Base-by-base conservation (phyloP, 148 eudicot species). In the Tetragonia tetragonoides region DNA sequence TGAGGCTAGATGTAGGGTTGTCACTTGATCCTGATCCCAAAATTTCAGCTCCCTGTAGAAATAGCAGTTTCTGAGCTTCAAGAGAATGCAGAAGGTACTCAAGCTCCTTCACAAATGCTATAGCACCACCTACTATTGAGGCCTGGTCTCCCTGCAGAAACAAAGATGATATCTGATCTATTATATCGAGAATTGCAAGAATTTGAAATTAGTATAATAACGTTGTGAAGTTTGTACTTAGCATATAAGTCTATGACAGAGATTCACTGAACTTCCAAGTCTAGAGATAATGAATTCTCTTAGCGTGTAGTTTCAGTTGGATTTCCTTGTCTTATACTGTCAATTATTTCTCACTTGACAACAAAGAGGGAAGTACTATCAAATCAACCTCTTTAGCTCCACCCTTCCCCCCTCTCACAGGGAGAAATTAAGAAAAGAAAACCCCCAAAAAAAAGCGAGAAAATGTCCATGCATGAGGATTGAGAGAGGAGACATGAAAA, bases 101-200 rank as follows among this genome's bases (percentile, higher is more conserved):
- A 34, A 96, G 97, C 73, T 89, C 91, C 83, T 96, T 96, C 63
- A 96, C 95, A 68, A 83, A 91, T 40, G 90, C 91, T 73, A 96
- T 93, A 0, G 99, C 98, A 46, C 98, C 99, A 47, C 98, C 98
- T 72, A 96, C 99, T 57, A 96, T 89, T 20, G 99, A 96, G 18
- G 99, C 99, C 67, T 93, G 99, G 74, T 96, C 98, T 81, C 98
- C 98, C 99, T 96, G 72, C 74, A 79, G 17, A 65, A 68, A 47
- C 46, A 28, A 11, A 40, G 37, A 75, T 44, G 56, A 24, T 54
- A 24, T 70, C 1, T 23, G 51, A 9, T 72, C 4, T 37, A 54
- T 53, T 38, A 38, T 21, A 41, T 42, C 6, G 18, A 10, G 15
- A 42, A 17, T 7, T 68, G 10, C 28, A 42, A 38, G 16, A 68